Conservation (phyloP, 2,329 filamentous ascomycete genomes). For the Fusarium brevicatenulatum region DNA sequence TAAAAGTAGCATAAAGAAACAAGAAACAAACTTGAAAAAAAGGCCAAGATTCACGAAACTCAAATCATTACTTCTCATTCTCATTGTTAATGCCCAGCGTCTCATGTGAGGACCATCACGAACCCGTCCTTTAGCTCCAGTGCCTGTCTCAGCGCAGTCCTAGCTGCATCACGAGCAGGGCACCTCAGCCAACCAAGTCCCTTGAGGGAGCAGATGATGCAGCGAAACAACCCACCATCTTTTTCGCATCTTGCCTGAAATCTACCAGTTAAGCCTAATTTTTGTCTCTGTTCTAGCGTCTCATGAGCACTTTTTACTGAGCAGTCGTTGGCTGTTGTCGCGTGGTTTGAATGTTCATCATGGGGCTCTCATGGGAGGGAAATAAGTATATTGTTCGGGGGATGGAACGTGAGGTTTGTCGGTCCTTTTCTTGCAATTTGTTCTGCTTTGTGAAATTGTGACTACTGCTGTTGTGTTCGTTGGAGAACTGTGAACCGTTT, state of each 20-base stretch:
- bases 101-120: constrained; percentile 39
- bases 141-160: constrained; percentile 23
- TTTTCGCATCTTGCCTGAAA: background rate
- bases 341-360: constrained; percentile 23
- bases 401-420: background rate
- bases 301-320: constrained; percentile 20
- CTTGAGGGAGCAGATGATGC: constrained; percentile 26
- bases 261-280: constrained; percentile 11
- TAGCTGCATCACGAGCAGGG: constrained; percentile 35
- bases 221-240: constrained; percentile 35
- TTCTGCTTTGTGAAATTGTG: constrained; percentile 6
- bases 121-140: constrained; percentile 22
- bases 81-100: constrained; percentile 16
- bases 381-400: constrained; percentile 25
- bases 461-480: constrained; percentile 19
- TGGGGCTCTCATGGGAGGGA: background rate
- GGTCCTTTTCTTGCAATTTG: background rate
- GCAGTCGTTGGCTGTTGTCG: constrained; percentile 25
- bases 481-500: constrained; percentile 7
- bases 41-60: background rate
- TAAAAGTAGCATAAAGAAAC: background rate
- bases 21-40: background rate
- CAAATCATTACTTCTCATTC: background rate
- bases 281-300: constrained; percentile 13
- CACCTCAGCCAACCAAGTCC: constrained; percentile 31